Percentiles rank a stretch among this genome's conserved stretches.
Conservation (phyloP, 176 grass and related monocot species). For the Bolboschoenus planiculmis region DNA sequence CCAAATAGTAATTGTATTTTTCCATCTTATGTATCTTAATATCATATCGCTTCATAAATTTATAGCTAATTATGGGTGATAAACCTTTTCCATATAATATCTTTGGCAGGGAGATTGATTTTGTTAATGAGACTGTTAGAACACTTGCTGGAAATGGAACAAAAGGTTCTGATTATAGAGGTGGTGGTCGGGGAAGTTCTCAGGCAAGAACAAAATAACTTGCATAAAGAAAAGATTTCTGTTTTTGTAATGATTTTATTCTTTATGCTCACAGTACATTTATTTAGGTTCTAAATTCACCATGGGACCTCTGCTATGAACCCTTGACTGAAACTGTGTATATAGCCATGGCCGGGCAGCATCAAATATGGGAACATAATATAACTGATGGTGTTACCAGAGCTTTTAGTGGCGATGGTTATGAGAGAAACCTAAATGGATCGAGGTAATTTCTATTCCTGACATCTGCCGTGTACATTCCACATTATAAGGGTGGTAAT, state of each 20-base stretch:
- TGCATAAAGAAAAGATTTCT: neutral
- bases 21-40: slow-evolving; percentile 1
- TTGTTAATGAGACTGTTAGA: slow-evolving; percentile 81
- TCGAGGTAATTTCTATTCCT: slow-evolving; percentile 44
- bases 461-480: neutral
- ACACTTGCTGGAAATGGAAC: slow-evolving; percentile 93
- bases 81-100: slow-evolving; percentile 21
- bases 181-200: slow-evolving; percentile 62
- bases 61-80: neutral
- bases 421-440: slow-evolving; percentile 88
- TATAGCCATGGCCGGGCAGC: slow-evolving; percentile 95
- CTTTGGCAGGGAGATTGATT: slow-evolving; percentile 70
- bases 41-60: neutral
- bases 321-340: slow-evolving; percentile 58
- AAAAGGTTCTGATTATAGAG: slow-evolving; percentile 88
- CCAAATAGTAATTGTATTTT: neutral
- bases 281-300: slow-evolving; percentile 88
- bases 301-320: slow-evolving; percentile 89
- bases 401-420: slow-evolving; percentile 89
- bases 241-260: slow-evolving; percentile 25
- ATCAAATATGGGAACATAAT: slow-evolving; percentile 90
- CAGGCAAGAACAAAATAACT: slow-evolving; percentile 44
- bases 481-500: neutral
- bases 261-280: slow-evolving; percentile 32
- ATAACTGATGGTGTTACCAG: slow-evolving; percentile 48